Conservation (phyloP, 768 basidiomycete species). For the Leccinum olivaceopallidum region DNA sequence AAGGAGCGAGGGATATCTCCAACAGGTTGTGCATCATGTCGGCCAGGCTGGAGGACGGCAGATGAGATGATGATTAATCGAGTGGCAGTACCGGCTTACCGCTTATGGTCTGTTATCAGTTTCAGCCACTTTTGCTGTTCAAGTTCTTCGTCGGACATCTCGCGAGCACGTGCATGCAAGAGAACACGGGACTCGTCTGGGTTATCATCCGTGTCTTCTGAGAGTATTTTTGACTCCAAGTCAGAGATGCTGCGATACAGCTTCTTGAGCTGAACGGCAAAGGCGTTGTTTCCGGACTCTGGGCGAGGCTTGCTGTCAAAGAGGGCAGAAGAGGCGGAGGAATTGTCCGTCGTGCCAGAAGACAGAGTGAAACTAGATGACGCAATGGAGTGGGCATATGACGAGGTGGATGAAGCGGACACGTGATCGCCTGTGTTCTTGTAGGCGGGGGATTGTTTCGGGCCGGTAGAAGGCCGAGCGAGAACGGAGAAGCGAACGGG, state of each 20-base stretch:
- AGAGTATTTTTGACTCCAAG: constrained; percentile 73
- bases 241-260: constrained; percentile 82
- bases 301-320: constrained; percentile 59
- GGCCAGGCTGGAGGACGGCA: constrained; percentile 60
- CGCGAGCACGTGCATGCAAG: constrained; percentile 34
- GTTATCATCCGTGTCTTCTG: constrained; percentile 59
- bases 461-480: constrained; percentile 44
- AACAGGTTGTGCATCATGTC: constrained; percentile 91
- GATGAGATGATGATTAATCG: neutral
- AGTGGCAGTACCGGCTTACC: constrained; percentile 47
- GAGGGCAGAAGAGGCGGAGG: constrained; percentile 68
- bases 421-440: constrained; percentile 69
- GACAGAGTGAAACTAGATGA: constrained; percentile 76
- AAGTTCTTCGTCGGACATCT: constrained; percentile 49
- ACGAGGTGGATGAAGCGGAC: constrained; percentile 74
- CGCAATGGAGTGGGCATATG: constrained; percentile 65
- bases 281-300: constrained; percentile 62
- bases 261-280: constrained; percentile 74
- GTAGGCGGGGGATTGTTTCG: constrained; percentile 51
- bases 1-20: constrained; percentile 80
- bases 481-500: constrained; percentile 81
- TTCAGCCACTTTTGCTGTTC: constrained; percentile 79
- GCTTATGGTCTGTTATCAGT: constrained; percentile 78
- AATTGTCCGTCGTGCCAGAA: constrained; percentile 71
- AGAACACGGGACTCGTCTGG: constrained; percentile 40